phyloP scores from a whole-genome alignment of 1,284 basidiomycete species.

The Entoloma clypeatum region DNA sequence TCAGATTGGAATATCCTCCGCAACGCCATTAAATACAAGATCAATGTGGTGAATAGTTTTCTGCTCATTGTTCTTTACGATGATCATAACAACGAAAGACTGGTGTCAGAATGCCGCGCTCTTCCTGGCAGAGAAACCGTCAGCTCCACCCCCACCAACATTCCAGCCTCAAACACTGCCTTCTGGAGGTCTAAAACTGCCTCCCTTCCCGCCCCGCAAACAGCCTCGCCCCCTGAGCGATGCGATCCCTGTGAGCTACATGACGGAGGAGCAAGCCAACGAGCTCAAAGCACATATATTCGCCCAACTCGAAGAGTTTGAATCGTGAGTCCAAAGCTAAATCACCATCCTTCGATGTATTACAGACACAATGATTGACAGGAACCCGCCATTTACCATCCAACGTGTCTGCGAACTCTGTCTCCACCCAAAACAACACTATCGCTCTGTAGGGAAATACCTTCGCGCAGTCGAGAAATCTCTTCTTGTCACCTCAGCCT shows the following conservation, averaged over 20 bases:
- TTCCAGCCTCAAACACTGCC: constrained; percentile 41
- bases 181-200: constrained; percentile 68
- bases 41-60: constrained; percentile 49
- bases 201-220: constrained; percentile 73
- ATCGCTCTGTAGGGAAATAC: constrained; percentile 84
- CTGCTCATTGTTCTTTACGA: constrained; percentile 13
- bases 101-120: constrained; percentile 51
- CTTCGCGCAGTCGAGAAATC: constrained; percentile 85
- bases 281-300: constrained; percentile 59
- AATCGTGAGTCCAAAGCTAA: constrained; percentile 47
- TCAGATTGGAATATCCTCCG: constrained; percentile 73
- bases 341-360: constrained; percentile 12
- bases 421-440: constrained; percentile 64
- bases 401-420: constrained; percentile 90
- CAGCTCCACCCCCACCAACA: constrained; percentile 33
- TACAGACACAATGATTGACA: constrained; percentile 22
- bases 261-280: constrained; percentile 62
- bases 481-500: constrained; percentile 81
- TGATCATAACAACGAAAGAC: constrained; percentile 13
- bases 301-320: constrained; percentile 71
- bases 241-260: constrained; percentile 54
- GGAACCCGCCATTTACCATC: constrained; percentile 85
- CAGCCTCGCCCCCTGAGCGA: constrained; percentile 45
- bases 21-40: constrained; percentile 67
- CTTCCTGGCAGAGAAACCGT: constrained; percentile 47